Evolutionary conservation across 1,284 basidiomycete species (phyloP), one percentile per base, ranked within the genome.

Genomic region (Ganoderma lucidum): DNA sequence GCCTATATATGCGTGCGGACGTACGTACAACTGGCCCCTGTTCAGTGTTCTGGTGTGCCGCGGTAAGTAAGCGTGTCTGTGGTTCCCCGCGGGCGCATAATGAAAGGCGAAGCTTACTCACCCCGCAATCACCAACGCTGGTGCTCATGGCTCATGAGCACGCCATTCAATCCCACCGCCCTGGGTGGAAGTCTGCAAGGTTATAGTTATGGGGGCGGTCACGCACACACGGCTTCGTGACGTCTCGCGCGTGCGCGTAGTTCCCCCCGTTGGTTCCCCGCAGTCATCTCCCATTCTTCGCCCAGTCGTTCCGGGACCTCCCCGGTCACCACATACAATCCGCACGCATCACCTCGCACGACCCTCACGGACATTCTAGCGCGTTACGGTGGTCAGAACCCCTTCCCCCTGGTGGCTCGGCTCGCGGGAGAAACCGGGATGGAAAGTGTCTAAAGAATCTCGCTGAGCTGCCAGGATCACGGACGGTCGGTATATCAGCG

Each of bases 221-320:
- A 51, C 48, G 17, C n/a, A 51, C 48, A 51, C 48, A 51, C 48
- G 48, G n/a, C 28, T 32, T 55, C 53, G 53, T 55, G 53, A 17
- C 53, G 28, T 32, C 53, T 17, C 28, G 51, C 12, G 51, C 51
- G 28, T 53, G 51, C 19, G 51, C 28, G 12, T 15, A 15, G 28
- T 56, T 15, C 14, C 3, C 14, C 53, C 9, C 3, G 45, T 19
- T 53, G 17, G 45, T 19, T 53, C 4, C 51, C 51, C 53, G 53
- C 53, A 35, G 30, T 56, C 45, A 19, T 23, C 45, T 48, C 19
- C 53, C 53, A 9, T 14, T 30, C 53, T 56, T 35, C 53, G 30
- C 30, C 53, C 30, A 56, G 53, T 35, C 53, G 15, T 56, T 3
- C 53, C 14, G 14, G 32, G 23, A 32, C 53, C 53, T 56, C 30